Percentiles rank a stretch among this genome's conserved stretches.
phyloP scores from a whole-genome alignment of 2,329 filamentous ascomycete species.

The Knufia petricola region DNA sequence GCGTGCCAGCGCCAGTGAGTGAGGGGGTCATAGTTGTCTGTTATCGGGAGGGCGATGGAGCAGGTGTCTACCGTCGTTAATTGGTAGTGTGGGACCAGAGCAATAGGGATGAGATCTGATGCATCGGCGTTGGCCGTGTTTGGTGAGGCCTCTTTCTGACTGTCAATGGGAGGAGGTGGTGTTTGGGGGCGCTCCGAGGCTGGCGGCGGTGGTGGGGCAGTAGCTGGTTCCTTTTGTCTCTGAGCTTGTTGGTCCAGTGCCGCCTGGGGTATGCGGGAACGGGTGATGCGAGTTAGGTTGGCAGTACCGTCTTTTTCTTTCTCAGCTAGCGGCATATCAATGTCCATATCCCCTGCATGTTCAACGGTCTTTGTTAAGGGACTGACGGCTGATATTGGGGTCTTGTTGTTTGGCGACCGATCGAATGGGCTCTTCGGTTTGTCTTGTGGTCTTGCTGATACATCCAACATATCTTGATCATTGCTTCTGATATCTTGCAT shows the following conservation, averaged over 20 bases:
- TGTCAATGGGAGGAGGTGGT: constrained; percentile 21
- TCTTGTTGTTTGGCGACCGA: not conserved
- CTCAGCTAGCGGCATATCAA: constrained; percentile 9
- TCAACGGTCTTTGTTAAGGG: constrained; percentile 18
- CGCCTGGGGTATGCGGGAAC: constrained; percentile 2
- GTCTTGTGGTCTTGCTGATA: not conserved
- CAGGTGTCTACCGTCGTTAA: constrained; percentile 68
- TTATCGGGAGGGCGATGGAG: constrained; percentile 62
- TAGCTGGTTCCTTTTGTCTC: not conserved
- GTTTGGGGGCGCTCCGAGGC: constrained; percentile 8
- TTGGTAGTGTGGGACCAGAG: constrained; percentile 70
- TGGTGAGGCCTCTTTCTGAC: constrained; percentile 14
- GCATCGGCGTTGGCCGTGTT: constrained; percentile 6
- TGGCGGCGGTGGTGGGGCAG: constrained; percentile 1
- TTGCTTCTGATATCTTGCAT: not conserved
- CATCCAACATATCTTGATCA: constrained; percentile 6
- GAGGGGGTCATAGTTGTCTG: constrained; percentile 66
- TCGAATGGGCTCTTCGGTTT: not conserved
- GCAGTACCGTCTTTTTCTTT: not conserved
- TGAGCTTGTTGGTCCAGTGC: not conserved
- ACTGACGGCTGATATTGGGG: constrained; percentile 14
- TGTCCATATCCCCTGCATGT: constrained; percentile 14
- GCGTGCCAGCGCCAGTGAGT: constrained; percentile 98
- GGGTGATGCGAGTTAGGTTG: not conserved
- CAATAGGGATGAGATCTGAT: constrained; percentile 49